Evolutionary conservation across 2,329 filamentous ascomycete species (phyloP).

Genomic region (Microcyclospora tardicrescens): DNA sequence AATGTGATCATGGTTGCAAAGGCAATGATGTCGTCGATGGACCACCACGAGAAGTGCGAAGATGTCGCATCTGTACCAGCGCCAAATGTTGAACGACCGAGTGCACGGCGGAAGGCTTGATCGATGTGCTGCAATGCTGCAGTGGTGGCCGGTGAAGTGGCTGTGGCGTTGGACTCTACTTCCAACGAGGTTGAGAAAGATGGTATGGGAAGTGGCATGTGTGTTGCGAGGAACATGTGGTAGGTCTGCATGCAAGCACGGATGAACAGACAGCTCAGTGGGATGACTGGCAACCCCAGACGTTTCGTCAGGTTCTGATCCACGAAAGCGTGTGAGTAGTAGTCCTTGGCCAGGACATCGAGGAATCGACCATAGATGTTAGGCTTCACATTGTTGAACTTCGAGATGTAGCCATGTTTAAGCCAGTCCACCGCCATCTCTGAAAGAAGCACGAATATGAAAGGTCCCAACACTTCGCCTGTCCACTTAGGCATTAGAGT

Average conservation of each 20-base stretch:
- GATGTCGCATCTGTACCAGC: conserved; percentile 22
- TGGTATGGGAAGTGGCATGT: conserved; percentile 62
- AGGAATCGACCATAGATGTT: conserved; percentile 79
- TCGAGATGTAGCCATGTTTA: conserved; percentile 95
- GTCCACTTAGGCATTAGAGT: conserved; percentile 77
- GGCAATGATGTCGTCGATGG: conserved; percentile 61
- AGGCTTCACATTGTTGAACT: conserved; percentile 96
- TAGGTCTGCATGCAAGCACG: conserved; percentile 91
- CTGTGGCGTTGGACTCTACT: conserved; percentile 35
- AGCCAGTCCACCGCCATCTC: conserved; percentile 96
- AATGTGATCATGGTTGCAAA: conserved; percentile 72
- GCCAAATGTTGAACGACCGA: conserved; percentile 60
- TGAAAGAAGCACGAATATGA: conserved; percentile 83
- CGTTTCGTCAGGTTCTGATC: conserved; percentile 82
- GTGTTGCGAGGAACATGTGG: conserved; percentile 89
- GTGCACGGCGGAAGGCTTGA: conserved; percentile 59
- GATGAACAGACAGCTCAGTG: conserved; percentile 88
- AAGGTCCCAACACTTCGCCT: conserved; percentile 81
- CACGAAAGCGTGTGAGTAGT: conserved; percentile 91
- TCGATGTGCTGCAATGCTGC: conserved; percentile 72
- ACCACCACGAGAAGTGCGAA: conserved; percentile 34
- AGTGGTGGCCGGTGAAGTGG: conserved; percentile 55
- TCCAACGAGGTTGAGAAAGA: conserved; percentile 53
- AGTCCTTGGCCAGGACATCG: conserved; percentile 92
- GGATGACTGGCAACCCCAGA: conserved; percentile 80